phyloP scores from a whole-genome alignment of 148 eudicot species.

The Rhododendron kiyosumense region DNA sequence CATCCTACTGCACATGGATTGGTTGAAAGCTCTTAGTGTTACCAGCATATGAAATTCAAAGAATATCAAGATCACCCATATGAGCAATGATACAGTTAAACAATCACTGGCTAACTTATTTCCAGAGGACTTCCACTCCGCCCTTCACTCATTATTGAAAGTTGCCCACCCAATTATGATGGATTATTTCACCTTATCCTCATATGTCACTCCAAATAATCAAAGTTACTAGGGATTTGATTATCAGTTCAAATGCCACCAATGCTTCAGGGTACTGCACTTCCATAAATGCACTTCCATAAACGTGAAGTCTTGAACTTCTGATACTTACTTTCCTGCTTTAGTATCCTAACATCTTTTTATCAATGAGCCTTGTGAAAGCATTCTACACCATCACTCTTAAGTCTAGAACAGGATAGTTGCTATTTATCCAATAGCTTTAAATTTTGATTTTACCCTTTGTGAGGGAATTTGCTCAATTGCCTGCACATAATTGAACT shows the following conservation, averaged over 20 bases:
- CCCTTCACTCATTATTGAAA: background rate
- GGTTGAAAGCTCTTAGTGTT: background rate
- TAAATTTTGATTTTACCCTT: background rate
- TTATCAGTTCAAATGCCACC: background rate
- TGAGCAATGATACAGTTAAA: background rate
- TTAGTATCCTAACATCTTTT: no score
- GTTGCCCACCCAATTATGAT: background rate
- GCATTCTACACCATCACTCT: background rate
- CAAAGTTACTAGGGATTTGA: background rate
- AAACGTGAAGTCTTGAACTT: background rate
- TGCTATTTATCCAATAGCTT: background rate
- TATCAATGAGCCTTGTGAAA: background rate
- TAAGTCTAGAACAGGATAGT: background rate
- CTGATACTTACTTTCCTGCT: no score
- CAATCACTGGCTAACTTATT: background rate
- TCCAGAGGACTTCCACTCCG: background rate
- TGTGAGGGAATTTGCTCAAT: no score
- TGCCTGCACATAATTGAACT: no score
- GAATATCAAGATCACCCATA: background rate
- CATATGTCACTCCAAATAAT: background rate
- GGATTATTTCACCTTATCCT: background rate
- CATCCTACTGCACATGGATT: background rate
- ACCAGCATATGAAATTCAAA: background rate
- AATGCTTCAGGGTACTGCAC: background rate
- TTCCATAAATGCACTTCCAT: background rate